These are phyloP conservation scores for Canavalia ensiformis DNA, from an alignment of 306 rosid species.

Conservation along the genomic window DNA sequence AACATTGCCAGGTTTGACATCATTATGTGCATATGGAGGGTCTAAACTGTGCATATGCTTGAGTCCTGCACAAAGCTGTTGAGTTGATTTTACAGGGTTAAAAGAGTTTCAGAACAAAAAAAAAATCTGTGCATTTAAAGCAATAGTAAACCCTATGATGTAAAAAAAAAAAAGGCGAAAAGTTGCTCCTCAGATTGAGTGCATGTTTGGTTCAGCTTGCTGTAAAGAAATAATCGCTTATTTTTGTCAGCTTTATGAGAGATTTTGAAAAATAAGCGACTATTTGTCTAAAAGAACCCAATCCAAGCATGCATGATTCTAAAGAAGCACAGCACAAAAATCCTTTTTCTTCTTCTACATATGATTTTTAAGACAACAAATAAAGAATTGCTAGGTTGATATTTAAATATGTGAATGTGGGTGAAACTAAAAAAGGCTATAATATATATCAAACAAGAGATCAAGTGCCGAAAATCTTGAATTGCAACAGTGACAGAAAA, in stretches of 20 bases:
- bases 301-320: neutral
- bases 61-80: constrained; percentile 98
- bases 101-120: constrained; percentile 37
- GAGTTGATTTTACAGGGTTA: constrained; percentile 53
- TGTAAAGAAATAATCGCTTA: too few species aligned
- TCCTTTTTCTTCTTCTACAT: constrained; percentile 29
- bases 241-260: too few species aligned
- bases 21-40: constrained; percentile 97
- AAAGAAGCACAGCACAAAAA: constrained; percentile 42
- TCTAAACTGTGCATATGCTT: constrained; percentile 94
- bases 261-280: too few species aligned
- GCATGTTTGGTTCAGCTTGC: too few species aligned
- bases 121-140: constrained; percentile 6
- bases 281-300: too few species aligned
- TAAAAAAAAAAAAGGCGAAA: neutral
- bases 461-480: constrained; percentile 3
- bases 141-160: constrained; percentile 18
- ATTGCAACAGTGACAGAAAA: constrained; percentile 28
- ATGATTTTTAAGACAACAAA: constrained; percentile 25
- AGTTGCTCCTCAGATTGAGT: neutral
- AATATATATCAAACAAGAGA: constrained; percentile 13
- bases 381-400: constrained; percentile 38
- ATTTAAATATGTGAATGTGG: neutral
- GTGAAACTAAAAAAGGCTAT: constrained; percentile 29
- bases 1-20: constrained; percentile 97